These are phyloP conservation scores for Wickerhamiella infanticola DNA, from an alignment of 1,139 yeast genomes.

Conservation along the genomic window DNA sequence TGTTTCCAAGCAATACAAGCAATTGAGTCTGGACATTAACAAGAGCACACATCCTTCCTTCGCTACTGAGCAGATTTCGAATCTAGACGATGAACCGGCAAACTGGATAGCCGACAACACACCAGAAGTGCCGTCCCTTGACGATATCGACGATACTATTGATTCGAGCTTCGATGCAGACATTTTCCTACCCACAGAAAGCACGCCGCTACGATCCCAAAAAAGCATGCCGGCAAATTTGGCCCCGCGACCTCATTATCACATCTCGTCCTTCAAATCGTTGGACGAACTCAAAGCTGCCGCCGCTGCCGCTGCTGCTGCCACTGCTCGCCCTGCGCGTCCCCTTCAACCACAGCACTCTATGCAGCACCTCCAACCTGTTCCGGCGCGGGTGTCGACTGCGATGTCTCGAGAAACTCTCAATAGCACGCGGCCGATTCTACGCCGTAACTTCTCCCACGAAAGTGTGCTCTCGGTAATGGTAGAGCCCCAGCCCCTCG, in stretches of 20 bases:
- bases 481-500: conserved; percentile 1
- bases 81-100: neutral
- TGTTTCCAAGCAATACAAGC: neutral
- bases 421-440: conserved; percentile 2
- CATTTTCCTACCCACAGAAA: neutral
- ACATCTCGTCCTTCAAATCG: neutral
- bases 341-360: neutral
- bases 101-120: neutral
- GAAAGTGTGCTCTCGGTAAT: conserved; percentile 11
- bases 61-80: neutral
- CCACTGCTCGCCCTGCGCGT: neutral
- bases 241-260: neutral
- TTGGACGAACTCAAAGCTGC: neutral
- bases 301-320: neutral
- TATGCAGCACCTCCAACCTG: neutral
- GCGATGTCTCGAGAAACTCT: neutral
- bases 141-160: neutral
- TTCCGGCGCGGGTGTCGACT: neutral
- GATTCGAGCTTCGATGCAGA: neutral
- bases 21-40: neutral
- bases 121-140: neutral
- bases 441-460: conserved; percentile 11
- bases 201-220: neutral
- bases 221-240: neutral
- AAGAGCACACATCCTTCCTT: neutral